phyloP scores from a whole-genome alignment of 345 rosid genomes.

The Acer saccharum region DNA sequence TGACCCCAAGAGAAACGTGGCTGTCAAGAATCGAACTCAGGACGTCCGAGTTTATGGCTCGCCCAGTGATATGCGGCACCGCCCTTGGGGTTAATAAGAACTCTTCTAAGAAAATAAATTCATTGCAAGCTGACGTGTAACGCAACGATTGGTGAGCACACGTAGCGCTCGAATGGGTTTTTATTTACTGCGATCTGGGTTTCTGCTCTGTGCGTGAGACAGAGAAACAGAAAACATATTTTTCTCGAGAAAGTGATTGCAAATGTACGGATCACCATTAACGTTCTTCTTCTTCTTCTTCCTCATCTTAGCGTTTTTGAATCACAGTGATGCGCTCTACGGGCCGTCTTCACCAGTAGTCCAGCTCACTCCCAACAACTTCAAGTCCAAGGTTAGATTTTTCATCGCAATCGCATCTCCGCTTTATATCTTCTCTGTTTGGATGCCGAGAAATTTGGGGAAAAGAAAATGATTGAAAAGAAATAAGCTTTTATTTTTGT shows the following conservation, averaged over 20 bases:
- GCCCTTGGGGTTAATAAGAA: no score
- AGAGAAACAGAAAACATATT: slow-evolving; percentile 13
- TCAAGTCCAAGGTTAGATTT: slow-evolving; percentile 80
- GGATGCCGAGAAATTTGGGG: not conserved
- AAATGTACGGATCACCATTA: slow-evolving; percentile 42
- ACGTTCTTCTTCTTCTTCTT: slow-evolving; percentile 31
- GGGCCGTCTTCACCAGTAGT: slow-evolving; percentile 96
- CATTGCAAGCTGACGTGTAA: slow-evolving; percentile 46
- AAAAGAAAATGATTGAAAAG: not conserved
- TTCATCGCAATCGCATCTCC: not conserved
- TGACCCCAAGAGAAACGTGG: no score
- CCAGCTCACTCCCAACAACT: slow-evolving; percentile 95
- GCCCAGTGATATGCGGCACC: no score
- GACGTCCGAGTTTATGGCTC: no score
- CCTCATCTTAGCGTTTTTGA: slow-evolving; percentile 20
- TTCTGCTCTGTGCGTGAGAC: slow-evolving; percentile 3
- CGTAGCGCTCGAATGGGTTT: slow-evolving; percentile 35
- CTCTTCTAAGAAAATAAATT: not conserved
- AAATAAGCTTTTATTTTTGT: not conserved
- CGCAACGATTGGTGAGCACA: slow-evolving; percentile 51
- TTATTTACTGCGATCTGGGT: not conserved
- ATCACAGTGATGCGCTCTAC: slow-evolving; percentile 56
- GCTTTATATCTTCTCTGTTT: slow-evolving; percentile 3
- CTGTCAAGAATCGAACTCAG: no score
- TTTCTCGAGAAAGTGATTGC: slow-evolving; percentile 30